Evolutionary conservation across 2,329 filamentous ascomycete species (phyloP).

Genomic region (Clonostachys solani): DNA sequence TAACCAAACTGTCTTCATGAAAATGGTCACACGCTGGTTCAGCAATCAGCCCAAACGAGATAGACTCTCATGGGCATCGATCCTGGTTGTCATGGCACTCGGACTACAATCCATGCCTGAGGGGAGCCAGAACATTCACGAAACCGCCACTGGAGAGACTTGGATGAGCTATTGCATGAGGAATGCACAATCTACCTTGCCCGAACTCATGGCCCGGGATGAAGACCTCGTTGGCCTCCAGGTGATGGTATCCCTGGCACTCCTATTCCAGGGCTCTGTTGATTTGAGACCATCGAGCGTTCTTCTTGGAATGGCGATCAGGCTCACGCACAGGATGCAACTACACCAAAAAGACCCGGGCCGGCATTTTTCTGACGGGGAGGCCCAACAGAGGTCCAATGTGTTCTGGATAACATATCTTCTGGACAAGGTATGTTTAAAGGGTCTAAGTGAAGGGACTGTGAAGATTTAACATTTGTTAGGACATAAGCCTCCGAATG

Average conservation of each 20-base stretch:
- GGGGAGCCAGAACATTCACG: no score
- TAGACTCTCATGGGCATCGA: conserved; percentile 26
- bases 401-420: conserved; percentile 36
- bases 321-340: not conserved
- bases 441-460: not conserved
- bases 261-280: conserved; percentile 27
- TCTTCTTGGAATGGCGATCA: conserved; percentile 26
- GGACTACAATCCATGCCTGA: conserved; percentile 16
- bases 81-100: conserved; percentile 32
- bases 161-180: conserved; percentile 21
- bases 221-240: conserved; percentile 31
- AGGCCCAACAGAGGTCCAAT: conserved; percentile 23
- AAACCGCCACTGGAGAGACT: conserved; percentile 8
- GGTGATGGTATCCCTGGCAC: conserved; percentile 28
- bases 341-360: conserved; percentile 4
- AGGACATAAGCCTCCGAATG: conserved; percentile 26
- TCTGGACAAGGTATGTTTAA: conserved; percentile 27
- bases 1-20: conserved; percentile 26
- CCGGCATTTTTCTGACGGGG: conserved; percentile 14
- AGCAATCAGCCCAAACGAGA: conserved; percentile 7
- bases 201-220: conserved; percentile 30
- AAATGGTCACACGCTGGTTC: conserved; percentile 27
- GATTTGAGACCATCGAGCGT: conserved; percentile 29
- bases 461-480: conserved; percentile 4
- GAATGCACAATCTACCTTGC: conserved; percentile 29